These are phyloP conservation scores for Phytophthora constricta DNA, from an alignment of 352 stramenopile species.

Conservation along the genomic window DNA sequence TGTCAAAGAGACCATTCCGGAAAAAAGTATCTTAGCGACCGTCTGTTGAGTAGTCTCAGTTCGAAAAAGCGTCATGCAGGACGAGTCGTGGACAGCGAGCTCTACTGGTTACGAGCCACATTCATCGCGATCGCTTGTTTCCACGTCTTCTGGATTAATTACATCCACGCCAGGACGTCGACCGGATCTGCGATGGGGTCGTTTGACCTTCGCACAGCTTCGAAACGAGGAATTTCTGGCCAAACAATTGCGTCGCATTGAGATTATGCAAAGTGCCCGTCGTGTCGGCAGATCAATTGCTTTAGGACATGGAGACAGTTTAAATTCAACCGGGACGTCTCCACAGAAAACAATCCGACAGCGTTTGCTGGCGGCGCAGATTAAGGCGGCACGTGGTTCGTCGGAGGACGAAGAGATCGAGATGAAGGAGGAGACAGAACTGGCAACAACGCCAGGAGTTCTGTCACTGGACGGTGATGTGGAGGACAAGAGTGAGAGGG, in stretches of 20 bases:
- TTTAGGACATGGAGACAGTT: neutral
- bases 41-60: neutral
- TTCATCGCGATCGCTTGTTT: constrained; percentile 2
- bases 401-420: constrained; percentile 40
- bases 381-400: constrained; percentile 24
- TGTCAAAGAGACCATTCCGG: neutral
- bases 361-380: constrained; percentile 23
- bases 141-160: neutral
- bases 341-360: constrained; percentile 34
- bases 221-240: constrained; percentile 71
- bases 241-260: constrained; percentile 69
- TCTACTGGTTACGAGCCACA: constrained; percentile 37
- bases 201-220: constrained; percentile 67
- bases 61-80: constrained; percentile 20
- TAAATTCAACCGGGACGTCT: neutral
- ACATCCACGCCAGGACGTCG: constrained; percentile 25
- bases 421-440: constrained; percentile 12
- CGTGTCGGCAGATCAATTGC: constrained; percentile 5
- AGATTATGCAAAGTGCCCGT: constrained; percentile 48
- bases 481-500: constrained; percentile 33
- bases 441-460: neutral
- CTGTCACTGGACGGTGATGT: neutral
- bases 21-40: neutral
- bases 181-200: constrained; percentile 70
- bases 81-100: constrained; percentile 9